Evolutionary conservation across 2,329 filamentous ascomycete genomes (phyloP), one percentile per base, ranked within the genome.

Genomic region (Ambrosiella cleistominuta): DNA sequence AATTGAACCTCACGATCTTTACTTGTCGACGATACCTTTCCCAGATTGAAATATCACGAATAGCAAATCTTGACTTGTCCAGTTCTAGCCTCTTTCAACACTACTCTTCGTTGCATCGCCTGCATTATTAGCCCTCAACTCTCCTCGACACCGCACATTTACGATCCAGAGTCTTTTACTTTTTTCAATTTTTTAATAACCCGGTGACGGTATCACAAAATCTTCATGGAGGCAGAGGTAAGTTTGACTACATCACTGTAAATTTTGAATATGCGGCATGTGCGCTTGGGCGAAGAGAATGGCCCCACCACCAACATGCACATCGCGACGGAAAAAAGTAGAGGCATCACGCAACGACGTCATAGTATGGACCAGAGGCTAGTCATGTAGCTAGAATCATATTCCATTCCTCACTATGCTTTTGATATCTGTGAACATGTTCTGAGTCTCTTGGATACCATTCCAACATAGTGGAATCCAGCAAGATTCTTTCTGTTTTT

Each of bases 211-310:
- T 51, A 51, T 51, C 51, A 13, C n/a, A 57, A 56, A 45, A 55
- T 60, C 50, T 56, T 58, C 15, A 60, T 60, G 59, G 59, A 60
- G 51, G 56, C 56, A 27, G 59, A 60, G 59, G 59, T 60, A 53
- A 60, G 59, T 57, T 36, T 53, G 15, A 35, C 27, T 39, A 54
- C n/a, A n/a, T 13, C 38, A 5, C 44, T 13, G 17, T 7, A 27
- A 40, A 38, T 45, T 35, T 45, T 9, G 9, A 44, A 39, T 19
- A 6, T 39, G 37, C 17, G 17, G 13, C 53, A 42, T 35, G 40
- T 55, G 53, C 53, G 17, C 47, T 57, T 53, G 36, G 56, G 56
- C 36, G 17, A 38, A 11, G 4, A 9, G 50, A 17, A 13, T 54
- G 51, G 51, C 51, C 51, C 51, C 51, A 40, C 51, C 27, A 54